Evolutionary conservation across 2,329 filamentous ascomycete species (phyloP), one percentile per base, ranked within the genome.

Genomic region (Alternaria novae-zelandiae): DNA sequence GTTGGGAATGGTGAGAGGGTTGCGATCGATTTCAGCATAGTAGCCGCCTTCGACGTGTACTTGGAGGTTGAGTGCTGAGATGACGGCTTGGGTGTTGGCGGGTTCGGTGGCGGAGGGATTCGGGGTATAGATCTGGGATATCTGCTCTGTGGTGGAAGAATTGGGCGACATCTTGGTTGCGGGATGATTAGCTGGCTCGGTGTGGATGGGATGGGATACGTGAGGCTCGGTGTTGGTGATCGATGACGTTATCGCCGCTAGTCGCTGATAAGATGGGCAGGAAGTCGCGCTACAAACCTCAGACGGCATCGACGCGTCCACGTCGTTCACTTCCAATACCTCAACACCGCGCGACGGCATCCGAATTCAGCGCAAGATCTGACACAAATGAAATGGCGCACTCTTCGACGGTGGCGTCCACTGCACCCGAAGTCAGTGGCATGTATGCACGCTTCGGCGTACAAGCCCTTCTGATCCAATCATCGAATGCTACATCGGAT

Each of bases 11-110:
- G 62, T 58, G 1, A 67, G 60, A 0, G 71, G 43, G 67, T 86
- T 84, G 30, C 81, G 79, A 66, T 85, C 86, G 0, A 82, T 84
- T 68, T 86, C 81, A 44, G 79, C 53, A 66, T 80, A 86, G 70
- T 82, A 86, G n/a, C 85, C 85, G 51, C 85, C 85, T 64, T 86
- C 85, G 2, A 80, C 77, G 53, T 86, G 82, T 4, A 80, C 79
- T 3, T 70, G 43, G 4, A 86, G 78, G 15, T 78, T 71, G 2
- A 86, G 80, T 3, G 73, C 66, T 3, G 71, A 61, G 61, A 75
- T 72, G 43, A 75, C 21, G 47, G 59, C 41, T 47, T 63, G 61
- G 0, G 67, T 72, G 3, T 21, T 17, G 3, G 57, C 28, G 12
- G 68, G 61, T 36, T 75, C 73, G 25, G 54, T 25, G 41, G 50